These are phyloP conservation scores for Rugonectria rugulosa DNA, from an alignment of 2,329 filamentous ascomycete genomes.

Conservation along the genomic window DNA sequence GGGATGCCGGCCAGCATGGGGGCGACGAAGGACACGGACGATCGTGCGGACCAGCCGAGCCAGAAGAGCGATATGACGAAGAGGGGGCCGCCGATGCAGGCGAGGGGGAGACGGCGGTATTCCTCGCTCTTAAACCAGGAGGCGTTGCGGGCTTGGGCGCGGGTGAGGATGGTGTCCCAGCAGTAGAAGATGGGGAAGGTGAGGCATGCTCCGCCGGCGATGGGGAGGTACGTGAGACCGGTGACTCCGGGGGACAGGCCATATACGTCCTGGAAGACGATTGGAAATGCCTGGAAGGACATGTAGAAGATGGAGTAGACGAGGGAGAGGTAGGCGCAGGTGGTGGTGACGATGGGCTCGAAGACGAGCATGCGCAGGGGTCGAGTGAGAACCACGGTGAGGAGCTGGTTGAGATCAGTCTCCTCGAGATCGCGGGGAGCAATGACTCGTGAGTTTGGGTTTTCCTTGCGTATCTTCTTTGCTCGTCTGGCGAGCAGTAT, in stretches of 20 bases:
- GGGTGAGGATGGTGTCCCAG: constrained; percentile 68
- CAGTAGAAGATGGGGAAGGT: constrained; percentile 67
- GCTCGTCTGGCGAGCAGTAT: constrained; percentile 66
- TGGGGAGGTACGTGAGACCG: constrained; percentile 73
- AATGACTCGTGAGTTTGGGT: constrained; percentile 58
- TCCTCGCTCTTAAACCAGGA: constrained; percentile 70
- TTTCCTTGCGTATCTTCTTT: constrained; percentile 60
- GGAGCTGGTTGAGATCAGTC: constrained; percentile 62
- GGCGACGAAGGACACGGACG: constrained; percentile 57
- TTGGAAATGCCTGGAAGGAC: constrained; percentile 78
- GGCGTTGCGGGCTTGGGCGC: constrained; percentile 56
- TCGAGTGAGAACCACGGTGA: constrained; percentile 74
- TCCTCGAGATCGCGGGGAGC: constrained; percentile 71
- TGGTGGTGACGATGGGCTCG: constrained; percentile 77
- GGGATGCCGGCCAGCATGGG: constrained; percentile 67
- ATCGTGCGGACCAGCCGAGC: constrained; percentile 66
- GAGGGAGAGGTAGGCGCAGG: constrained; percentile 74
- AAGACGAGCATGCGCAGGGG: constrained; percentile 76
- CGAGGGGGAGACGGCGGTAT: constrained; percentile 74
- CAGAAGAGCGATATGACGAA: constrained; percentile 65
- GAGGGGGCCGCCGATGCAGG: constrained; percentile 73
- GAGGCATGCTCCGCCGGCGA: constrained; percentile 68
- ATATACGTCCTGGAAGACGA: constrained; percentile 72
- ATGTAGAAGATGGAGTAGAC: constrained; percentile 74
- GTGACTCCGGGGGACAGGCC: constrained; percentile 68